Percentiles rank a stretch among this genome's conserved stretches.
phyloP scores from a whole-genome alignment of 306 rosid species.

The Quercus variabilis region DNA sequence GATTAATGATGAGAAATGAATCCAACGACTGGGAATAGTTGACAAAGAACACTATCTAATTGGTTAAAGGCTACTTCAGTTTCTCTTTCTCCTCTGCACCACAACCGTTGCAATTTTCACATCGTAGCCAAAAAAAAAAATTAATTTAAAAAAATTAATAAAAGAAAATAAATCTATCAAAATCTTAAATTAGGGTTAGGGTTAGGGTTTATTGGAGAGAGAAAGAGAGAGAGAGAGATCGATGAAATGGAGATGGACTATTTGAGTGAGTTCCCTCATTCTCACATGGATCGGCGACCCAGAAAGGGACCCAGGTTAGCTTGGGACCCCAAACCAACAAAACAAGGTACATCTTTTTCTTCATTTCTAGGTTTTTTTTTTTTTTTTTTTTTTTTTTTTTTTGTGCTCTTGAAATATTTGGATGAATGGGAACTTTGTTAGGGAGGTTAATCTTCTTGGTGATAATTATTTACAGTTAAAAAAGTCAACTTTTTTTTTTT shows the following conservation, averaged over 20 bases:
- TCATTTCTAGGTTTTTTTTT: background rate
- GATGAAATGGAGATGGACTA: conserved; percentile 42
- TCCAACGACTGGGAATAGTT: conserved; percentile 22
- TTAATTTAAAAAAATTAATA: no score
- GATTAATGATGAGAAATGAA: conserved; percentile 15
- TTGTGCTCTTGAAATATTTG: background rate
- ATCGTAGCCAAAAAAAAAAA: no score
- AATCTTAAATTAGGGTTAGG: no score
- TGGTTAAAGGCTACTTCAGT: background rate
- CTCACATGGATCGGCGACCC: conserved; percentile 53
- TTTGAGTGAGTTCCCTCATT: conserved; percentile 36
- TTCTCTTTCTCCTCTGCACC: conserved; percentile 18
- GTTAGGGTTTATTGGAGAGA: conserved; percentile 13
- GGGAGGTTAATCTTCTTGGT: background rate
- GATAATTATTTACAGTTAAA: no score
- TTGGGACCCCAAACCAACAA: conserved; percentile 43
- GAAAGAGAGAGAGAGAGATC: no score
- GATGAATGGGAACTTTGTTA: background rate
- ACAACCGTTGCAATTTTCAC: background rate
- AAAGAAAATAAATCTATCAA: no score
- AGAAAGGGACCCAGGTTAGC: conserved; percentile 46
- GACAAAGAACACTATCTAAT: conserved; percentile 12
- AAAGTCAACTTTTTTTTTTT: no score
- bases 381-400: background rate
- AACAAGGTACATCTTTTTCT: conserved; percentile 30